These are phyloP conservation scores for Trichophyton schoenleinii DNA, from an alignment of 2,329 filamentous ascomycete species.

Conservation along the genomic window DNA sequence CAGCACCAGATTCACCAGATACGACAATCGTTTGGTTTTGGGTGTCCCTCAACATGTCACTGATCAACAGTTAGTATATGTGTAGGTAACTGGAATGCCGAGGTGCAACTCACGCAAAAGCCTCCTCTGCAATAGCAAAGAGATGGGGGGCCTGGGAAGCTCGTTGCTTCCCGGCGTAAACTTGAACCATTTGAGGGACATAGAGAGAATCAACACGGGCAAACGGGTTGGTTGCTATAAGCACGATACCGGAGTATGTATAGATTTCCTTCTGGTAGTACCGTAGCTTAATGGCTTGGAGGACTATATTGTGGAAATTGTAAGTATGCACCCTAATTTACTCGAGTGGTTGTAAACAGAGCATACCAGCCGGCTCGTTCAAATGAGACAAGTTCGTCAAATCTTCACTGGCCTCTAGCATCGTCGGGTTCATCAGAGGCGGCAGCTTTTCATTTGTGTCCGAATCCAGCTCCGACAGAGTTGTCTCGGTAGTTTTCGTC, in stretches of 20 bases:
- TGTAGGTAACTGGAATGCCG: background rate
- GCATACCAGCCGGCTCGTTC: conserved; percentile 88
- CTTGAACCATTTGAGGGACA: conserved; percentile 98
- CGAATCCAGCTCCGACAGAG: conserved; percentile 60
- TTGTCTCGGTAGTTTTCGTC: conserved; percentile 70
- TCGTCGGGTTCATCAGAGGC: conserved; percentile 92
- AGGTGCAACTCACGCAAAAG: conserved; percentile 62
- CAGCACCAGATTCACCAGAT: conserved; percentile 96
- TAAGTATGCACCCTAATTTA: conserved; percentile 2
- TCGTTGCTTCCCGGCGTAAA: conserved; percentile 93
- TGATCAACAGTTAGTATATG: conserved; percentile 24
- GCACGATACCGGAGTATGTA: conserved; percentile 96
- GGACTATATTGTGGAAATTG: conserved; percentile 45
- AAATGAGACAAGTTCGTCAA: conserved; percentile 93
- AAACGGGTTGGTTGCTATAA: conserved; percentile 97
- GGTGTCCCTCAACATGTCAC: conserved; percentile 90
- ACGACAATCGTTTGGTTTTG: conserved; percentile 98
- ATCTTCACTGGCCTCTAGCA: conserved; percentile 97
- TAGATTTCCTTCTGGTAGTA: conserved; percentile 99
- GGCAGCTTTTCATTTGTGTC: conserved; percentile 68
- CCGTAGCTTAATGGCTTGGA: conserved; percentile 93
- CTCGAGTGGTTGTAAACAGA: conserved; percentile 8
- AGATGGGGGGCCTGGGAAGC: conserved; percentile 94
- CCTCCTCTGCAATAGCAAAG: conserved; percentile 97
- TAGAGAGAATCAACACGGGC: conserved; percentile 95